Conservation (phyloP, 2,329 filamentous ascomycete species). For the Pestalotiopsis sp. region DNA sequence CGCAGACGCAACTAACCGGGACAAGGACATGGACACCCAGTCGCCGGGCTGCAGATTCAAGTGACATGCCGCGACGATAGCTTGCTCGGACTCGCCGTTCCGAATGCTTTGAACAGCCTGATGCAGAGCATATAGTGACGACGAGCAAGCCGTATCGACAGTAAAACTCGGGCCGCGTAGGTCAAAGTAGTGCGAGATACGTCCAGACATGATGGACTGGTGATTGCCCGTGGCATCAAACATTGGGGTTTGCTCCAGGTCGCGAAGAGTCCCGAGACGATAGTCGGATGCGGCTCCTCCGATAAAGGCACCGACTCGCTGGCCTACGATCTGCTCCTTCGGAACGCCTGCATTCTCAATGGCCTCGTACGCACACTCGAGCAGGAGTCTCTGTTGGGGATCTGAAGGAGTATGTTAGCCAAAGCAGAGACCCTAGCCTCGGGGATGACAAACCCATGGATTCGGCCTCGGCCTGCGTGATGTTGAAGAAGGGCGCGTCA, state of each 20-base stretch:
- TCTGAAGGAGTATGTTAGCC: conserved; percentile 16
- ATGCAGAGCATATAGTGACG: conserved; percentile 38
- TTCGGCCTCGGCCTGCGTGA: conserved; percentile 36
- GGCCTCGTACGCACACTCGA: conserved; percentile 37
- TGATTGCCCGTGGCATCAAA: conserved; percentile 29
- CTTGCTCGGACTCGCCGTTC: conserved; percentile 24
- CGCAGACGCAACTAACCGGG: neutral
- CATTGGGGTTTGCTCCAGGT: conserved; percentile 17
- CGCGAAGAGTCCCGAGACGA: conserved; percentile 11
- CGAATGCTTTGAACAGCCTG: conserved; percentile 31
- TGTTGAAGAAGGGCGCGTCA: conserved; percentile 38
- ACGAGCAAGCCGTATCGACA: conserved; percentile 49
- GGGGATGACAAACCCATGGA: conserved; percentile 31
- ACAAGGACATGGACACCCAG: conserved; percentile 28
- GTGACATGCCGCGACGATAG: conserved; percentile 20
- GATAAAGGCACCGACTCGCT: conserved; percentile 17
- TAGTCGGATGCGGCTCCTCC: conserved; percentile 18
- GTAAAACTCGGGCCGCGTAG: conserved; percentile 42
- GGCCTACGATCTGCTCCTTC: conserved; percentile 15
- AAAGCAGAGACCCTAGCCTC: neutral
- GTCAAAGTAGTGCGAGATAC: conserved; percentile 35
- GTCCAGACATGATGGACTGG: conserved; percentile 34
- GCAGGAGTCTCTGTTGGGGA: conserved; percentile 29
- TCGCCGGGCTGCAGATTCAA: conserved; percentile 19
- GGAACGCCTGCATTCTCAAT: conserved; percentile 21